Evolutionary conservation across 305 asterid species (phyloP).

Genomic region (Solanum aculeatissimum): DNA sequence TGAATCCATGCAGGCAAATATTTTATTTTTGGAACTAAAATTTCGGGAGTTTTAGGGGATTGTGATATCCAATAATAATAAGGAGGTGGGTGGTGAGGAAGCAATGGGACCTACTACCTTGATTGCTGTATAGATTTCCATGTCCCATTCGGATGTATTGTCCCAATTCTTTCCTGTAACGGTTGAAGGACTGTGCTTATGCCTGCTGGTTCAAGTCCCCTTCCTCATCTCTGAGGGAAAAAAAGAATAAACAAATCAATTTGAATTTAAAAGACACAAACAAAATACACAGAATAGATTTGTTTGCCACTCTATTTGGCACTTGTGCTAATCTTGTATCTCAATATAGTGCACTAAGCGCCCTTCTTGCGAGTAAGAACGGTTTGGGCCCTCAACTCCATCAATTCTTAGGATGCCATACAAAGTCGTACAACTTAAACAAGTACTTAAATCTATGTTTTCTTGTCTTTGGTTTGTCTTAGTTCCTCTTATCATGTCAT

Average conservation of each 20-base stretch:
- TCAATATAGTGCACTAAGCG: neutral
- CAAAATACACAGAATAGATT: neutral
- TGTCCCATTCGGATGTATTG: slow-evolving; percentile 8
- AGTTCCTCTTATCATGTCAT: neutral
- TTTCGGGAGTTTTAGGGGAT: slow-evolving; percentile 12
- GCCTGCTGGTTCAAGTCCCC: neutral
- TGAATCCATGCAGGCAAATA: neutral
- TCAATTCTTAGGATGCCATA: neutral
- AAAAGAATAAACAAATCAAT: neutral
- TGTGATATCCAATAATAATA: neutral
- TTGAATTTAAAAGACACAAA: neutral
- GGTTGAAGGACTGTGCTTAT: neutral
- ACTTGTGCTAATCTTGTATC: neutral
- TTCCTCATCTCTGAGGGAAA: neutral
- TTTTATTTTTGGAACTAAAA: slow-evolving; percentile 1
- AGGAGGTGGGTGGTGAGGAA: neutral
- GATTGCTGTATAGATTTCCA: slow-evolving; percentile 13
- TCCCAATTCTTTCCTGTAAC: neutral
- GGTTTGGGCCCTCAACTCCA: neutral
- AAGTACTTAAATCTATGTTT: neutral
- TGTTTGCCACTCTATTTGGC: neutral
- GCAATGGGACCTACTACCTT: slow-evolving; percentile 12
- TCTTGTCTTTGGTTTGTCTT: neutral
- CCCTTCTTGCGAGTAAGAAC: neutral
- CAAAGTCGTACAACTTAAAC: neutral